Evolutionary conservation across 179 eudicot genomes (phyloP).

Genomic region (Corrigiola litoralis): DNA sequence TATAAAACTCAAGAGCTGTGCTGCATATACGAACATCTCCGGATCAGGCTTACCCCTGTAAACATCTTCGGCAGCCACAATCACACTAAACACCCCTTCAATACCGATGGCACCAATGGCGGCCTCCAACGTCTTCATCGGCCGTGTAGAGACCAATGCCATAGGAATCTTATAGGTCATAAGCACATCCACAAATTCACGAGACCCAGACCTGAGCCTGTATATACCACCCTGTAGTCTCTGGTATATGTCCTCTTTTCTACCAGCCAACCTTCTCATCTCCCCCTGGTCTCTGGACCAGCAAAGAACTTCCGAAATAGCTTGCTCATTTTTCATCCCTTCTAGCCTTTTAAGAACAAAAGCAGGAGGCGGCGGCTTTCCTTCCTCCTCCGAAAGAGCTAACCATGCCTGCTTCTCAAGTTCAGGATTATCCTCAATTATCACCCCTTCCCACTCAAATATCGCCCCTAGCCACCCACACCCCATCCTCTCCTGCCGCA

Average conservation of each 20-base stretch:
- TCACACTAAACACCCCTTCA: constrained; percentile 67
- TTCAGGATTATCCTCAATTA: constrained; percentile 77
- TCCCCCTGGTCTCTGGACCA: constrained; percentile 84
- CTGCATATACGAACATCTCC: constrained; percentile 88
- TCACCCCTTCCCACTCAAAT: constrained; percentile 96
- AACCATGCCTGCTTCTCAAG: constrained; percentile 91
- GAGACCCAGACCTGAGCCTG: constrained; percentile 72
- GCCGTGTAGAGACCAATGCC: constrained; percentile 59
- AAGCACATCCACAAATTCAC: constrained; percentile 60
- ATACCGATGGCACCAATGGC: constrained; percentile 71
- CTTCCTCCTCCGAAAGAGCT: constrained; percentile 80
- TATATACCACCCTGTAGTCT: constrained; percentile 75
- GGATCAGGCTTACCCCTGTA: constrained; percentile 95
- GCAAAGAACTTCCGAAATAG: constrained; percentile 85
- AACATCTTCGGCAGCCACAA: constrained; percentile 92
- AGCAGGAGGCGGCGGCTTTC: constrained; percentile 67
- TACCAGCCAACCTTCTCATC: constrained; percentile 51
- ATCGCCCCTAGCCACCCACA: constrained; percentile 95
- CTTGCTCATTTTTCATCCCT: constrained; percentile 98
- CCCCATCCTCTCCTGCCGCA: constrained; percentile 84
- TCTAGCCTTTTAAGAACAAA: constrained; percentile 58
- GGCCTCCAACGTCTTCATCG: constrained; percentile 44
- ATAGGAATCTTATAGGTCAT: constrained; percentile 68
- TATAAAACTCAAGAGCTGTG: constrained; percentile 63
- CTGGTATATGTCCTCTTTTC: constrained; percentile 80